These are phyloP conservation scores for Rutstroemia sp. DNA, from an alignment of 2,329 filamentous ascomycete species.

Conservation along the genomic window DNA sequence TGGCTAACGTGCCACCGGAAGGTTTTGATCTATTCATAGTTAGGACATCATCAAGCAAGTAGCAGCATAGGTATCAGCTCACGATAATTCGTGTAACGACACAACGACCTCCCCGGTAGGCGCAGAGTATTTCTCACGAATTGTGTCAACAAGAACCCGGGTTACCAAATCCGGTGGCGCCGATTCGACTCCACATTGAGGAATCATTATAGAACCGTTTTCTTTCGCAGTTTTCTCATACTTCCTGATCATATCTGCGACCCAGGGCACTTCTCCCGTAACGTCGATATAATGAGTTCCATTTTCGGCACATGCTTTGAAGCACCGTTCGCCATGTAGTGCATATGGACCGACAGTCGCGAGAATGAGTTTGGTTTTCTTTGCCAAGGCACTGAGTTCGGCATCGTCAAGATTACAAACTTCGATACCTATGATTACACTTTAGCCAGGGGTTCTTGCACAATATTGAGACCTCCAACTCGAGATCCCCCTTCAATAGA, in stretches of 20 bases:
- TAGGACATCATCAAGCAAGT: background rate
- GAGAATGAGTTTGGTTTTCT: slow-evolving; percentile 50
- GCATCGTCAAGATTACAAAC: slow-evolving; percentile 39
- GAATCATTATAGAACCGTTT: slow-evolving; percentile 51
- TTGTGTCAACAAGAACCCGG: slow-evolving; percentile 40
- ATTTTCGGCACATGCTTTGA: slow-evolving; percentile 53
- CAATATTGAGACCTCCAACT: background rate
- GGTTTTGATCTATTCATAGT: slow-evolving; percentile 36
- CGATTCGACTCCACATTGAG: slow-evolving; percentile 56
- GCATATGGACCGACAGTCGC: slow-evolving; percentile 54
- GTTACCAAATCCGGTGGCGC: slow-evolving; percentile 53
- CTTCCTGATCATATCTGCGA: slow-evolving; percentile 51
- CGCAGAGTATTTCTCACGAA: slow-evolving; percentile 43
- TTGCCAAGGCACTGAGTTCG: slow-evolving; percentile 42
- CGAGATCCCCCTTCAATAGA: background rate
- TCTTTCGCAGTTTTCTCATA: slow-evolving; percentile 46
- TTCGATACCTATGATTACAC: slow-evolving; percentile 41
- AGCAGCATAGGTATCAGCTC: slow-evolving; percentile 10
- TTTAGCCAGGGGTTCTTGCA: background rate
- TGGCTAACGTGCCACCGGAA: slow-evolving; percentile 63
- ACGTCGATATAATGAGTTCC: slow-evolving; percentile 60
- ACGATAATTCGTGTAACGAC: slow-evolving; percentile 38
- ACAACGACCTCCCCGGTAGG: slow-evolving; percentile 48
- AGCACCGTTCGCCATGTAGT: slow-evolving; percentile 48
- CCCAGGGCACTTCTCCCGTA: slow-evolving; percentile 53